Percentiles rank a stretch among this genome's conserved stretches.
phyloP scores from a whole-genome alignment of 106 monocot species.

The Narthecium ossifragum region DNA sequence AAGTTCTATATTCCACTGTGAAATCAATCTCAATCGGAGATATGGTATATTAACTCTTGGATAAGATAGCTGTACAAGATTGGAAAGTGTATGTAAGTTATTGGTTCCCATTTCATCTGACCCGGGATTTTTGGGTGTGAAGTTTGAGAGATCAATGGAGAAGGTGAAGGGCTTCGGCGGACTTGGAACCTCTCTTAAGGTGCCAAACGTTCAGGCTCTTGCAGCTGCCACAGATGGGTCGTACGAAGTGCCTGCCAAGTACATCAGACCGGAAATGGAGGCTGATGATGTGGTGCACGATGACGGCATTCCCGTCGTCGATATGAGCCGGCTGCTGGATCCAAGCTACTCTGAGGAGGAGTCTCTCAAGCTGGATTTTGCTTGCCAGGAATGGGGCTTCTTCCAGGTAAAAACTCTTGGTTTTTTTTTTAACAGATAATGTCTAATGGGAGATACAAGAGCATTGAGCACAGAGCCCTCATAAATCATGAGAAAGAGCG shows the following conservation, averaged over 20 bases:
- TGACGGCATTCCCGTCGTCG: slow-evolving; percentile 10
- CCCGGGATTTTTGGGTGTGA: no score
- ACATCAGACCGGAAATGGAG: slow-evolving; percentile 11
- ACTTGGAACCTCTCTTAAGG: no score
- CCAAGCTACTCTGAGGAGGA: neutral
- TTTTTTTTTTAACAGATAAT: slow-evolving; percentile 10
- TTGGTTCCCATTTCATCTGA: no score
- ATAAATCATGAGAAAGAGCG: slow-evolving; percentile 14
- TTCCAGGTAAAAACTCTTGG: no score
- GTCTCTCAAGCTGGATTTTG: slow-evolving; percentile 8
- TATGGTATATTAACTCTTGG: no score
- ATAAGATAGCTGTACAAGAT: no score
- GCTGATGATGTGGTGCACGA: neutral
- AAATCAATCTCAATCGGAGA: no score
- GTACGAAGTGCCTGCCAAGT: slow-evolving; percentile 1
- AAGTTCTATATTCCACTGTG: no score
- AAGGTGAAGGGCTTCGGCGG: no score
- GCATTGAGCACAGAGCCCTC: slow-evolving; percentile 22
- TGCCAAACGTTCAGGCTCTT: slow-evolving; percentile 22
- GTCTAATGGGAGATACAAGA: slow-evolving; percentile 24
- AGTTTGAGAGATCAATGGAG: no score
- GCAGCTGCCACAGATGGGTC: neutral
- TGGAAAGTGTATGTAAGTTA: no score
- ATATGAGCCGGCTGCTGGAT: slow-evolving; percentile 6
- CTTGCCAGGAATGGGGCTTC: slow-evolving; percentile 32